Evolutionary conservation across 2,329 filamentous ascomycete species (phyloP), one percentile per base, ranked within the genome.

Genomic region (Pezicula rhizophila): DNA sequence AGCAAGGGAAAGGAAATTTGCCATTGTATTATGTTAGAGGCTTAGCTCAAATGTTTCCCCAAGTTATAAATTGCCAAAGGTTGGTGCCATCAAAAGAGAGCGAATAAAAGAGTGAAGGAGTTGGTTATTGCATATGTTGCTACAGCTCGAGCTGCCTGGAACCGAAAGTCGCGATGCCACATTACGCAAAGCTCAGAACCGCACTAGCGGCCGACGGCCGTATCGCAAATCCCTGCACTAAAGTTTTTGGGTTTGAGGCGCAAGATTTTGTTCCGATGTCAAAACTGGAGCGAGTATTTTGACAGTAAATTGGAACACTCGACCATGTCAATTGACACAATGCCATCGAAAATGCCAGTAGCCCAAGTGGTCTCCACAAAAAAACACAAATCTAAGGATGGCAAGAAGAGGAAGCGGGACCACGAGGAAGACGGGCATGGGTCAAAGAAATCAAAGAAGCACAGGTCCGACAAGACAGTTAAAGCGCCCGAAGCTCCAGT

Each of bases 1-100:
- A 42, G 74, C 69, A 43, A 78, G 71, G 23, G 79, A 80, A 34
- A 82, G 61, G 34, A 81, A 60, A 31, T 58, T 57, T 5, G 11
- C 25, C 25, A 25, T 25, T 25, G 25, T 28, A 2, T 40, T 40
- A 10, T 17, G 28, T 12, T 31, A 31, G 28, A 31, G 3, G 7
- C 28, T 31, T 7, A 3, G 11, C 28, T 31, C 28, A 31, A 4
- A 31, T 31, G 11, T 5, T 10, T 31, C 28, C 8, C 28, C 28
- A 31, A 31, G 28, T 31, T 31, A 31, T 12, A 31, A n/a, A n/a
- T n/a, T 10, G 28, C 28, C 28, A 11, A 10, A 31, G 11, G 11
- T 31, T 31, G 28, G 2, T 31, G 28, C 28, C 28, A 31, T 31
- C 3, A 31, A 31, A 31, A 31, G 28, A 31, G 28, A 2, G 11